Conservation (phyloP, 1,139 yeast species). For the Meyerozyma guilliermondii region DNA sequence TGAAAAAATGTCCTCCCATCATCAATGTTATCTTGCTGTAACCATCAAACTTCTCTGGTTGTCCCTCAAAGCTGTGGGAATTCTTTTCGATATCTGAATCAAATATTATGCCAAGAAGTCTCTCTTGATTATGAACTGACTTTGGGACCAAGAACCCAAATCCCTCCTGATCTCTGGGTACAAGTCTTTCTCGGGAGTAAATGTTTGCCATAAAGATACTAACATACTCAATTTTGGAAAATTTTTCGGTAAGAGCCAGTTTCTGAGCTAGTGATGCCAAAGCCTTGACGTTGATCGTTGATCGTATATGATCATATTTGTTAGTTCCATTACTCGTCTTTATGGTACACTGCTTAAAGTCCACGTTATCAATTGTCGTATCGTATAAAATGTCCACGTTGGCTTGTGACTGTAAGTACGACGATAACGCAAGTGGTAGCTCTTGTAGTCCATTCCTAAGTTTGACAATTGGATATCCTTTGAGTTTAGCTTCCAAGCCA, state of each 20-base stretch:
- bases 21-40: constrained; percentile 78
- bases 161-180: constrained; percentile 52
- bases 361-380: constrained; percentile 17
- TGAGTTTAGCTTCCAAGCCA: constrained; percentile 30
- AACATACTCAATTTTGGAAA: constrained; percentile 38
- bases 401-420: constrained; percentile 26
- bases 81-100: constrained; percentile 75
- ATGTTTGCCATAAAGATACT: constrained; percentile 59
- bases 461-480: constrained; percentile 48
- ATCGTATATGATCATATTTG: constrained; percentile 49
- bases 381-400: constrained; percentile 37
- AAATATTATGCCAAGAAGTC: constrained; percentile 79
- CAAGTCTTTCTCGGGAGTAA: constrained; percentile 27
- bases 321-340: constrained; percentile 3
- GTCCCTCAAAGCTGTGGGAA: constrained; percentile 23
- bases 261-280: constrained; percentile 18
- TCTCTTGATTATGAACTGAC: constrained; percentile 48
- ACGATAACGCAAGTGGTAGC: constrained; percentile 40
- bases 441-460: constrained; percentile 50
- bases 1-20: constrained; percentile 76
- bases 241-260: constrained; percentile 14
- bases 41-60: constrained; percentile 9
- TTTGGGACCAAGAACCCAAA: constrained; percentile 87
- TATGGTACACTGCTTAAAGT: constrained; percentile 12
- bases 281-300: constrained; percentile 45